Base-by-base conservation (phyloP, 805 yeast species). In the Candida tallmaniae region DNA sequence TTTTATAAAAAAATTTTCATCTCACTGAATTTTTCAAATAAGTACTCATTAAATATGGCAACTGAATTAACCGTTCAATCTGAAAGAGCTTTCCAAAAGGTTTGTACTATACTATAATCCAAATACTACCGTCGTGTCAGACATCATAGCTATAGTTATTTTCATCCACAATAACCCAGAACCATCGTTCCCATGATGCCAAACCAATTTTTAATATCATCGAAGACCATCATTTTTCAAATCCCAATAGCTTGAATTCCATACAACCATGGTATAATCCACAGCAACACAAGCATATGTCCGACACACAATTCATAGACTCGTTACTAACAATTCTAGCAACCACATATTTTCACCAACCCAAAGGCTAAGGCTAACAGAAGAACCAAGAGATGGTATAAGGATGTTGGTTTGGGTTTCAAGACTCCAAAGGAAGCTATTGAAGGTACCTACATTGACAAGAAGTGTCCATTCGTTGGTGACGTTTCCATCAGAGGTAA, bases 41-140 rank as follows among this genome's bases (percentile, higher is more conserved):
- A 34, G 23, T 30, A 35, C 13, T 30, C 42, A 48, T 54, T 27
- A 14, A 78, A 76, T 76, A 93, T 90, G 97, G 94, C 97, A 70
- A 84, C 97, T 75, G 98, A 93, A 83, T 87, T 93, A 79, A 90
- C 96, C 73, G 98, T 93, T 79, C 98, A 93, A 83, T 84, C 97
- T 70, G 98, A 93, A 83, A 90, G 95, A 78, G 98, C 98, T 88
- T 93, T 83, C 96, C 98, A 93, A 83, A 93, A 93, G 94, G 95
- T 86, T 78, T 70, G 94, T 73, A 57, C 12, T 24, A 14, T n/a
- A n/a, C n/a, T n/a, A n/a, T n/a, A n/a, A n/a, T n/a, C n/a, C n/a
- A n/a, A n/a, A n/a, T n/a, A n/a, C n/a, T n/a, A n/a, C n/a, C n/a
- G n/a, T n/a, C n/a, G n/a, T n/a, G n/a, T n/a, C n/a, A n/a, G n/a